Conservation (phyloP, 768 basidiomycete genomes). For the Pulveroboletus frians region DNA sequence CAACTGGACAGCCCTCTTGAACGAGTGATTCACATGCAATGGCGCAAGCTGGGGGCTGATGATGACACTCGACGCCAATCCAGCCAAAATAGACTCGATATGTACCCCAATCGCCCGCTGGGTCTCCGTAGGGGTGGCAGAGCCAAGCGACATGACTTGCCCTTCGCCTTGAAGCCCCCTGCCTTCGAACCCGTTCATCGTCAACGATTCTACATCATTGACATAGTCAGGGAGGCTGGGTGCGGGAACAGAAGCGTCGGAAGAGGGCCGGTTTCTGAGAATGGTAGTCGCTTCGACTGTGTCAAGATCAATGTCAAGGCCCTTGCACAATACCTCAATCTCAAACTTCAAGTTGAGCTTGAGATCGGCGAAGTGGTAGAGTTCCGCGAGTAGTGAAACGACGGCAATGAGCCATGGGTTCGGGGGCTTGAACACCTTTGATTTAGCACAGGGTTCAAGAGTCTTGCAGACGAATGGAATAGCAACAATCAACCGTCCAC, state of each 20-base stretch:
- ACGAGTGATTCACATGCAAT: conserved; percentile 69
- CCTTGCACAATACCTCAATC: conserved; percentile 94
- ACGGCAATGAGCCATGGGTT: conserved; percentile 99
- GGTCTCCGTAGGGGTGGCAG: conserved; percentile 55
- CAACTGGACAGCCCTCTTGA: conserved; percentile 86
- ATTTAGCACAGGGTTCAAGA: conserved; percentile 83
- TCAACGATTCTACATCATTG: conserved; percentile 71
- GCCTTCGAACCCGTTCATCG: conserved; percentile 67
- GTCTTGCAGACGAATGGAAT: conserved; percentile 99
- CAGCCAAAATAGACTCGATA: conserved; percentile 72
- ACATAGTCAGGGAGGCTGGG: conserved; percentile 76
- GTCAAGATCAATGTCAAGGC: conserved; percentile 82
- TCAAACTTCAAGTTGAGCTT: conserved; percentile 98
- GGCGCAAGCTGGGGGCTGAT: conserved; percentile 75
- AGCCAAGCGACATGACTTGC: conserved; percentile 58
- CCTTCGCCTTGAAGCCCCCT: conserved; percentile 46
- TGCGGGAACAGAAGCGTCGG: conserved; percentile 41
- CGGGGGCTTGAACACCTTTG: conserved; percentile 89
- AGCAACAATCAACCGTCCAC: conserved; percentile 82
- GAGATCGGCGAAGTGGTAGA: conserved; percentile 96
- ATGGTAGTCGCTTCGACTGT: conserved; percentile 78
- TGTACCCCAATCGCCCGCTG: conserved; percentile 69
- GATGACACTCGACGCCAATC: conserved; percentile 65
- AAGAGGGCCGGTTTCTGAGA: conserved; percentile 71
- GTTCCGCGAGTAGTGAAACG: conserved; percentile 82